These are phyloP conservation scores for Hyaloscypha bicolor DNA, from an alignment of 495 filamentous ascomycete genomes.

Conservation along the genomic window DNA sequence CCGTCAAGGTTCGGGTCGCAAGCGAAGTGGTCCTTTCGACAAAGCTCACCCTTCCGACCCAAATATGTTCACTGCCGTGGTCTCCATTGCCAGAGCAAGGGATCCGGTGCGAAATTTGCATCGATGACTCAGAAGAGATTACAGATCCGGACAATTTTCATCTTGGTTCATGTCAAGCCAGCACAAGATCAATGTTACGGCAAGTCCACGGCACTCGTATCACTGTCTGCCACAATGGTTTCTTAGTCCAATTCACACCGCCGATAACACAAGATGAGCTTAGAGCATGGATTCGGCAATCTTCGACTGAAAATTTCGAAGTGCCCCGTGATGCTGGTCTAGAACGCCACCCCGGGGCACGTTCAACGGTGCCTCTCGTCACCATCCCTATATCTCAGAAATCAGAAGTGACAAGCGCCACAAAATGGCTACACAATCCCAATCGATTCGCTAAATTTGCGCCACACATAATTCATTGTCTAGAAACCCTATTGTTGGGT, in stretches of 20 bases:
- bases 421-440: conserved; percentile 11
- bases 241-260: background rate
- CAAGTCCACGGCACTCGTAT: background rate
- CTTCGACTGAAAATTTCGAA: background rate
- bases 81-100: conserved; percentile 43
- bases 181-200: background rate
- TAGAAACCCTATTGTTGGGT: conserved; percentile 67
- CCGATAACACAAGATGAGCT: background rate
- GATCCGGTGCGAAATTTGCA: conserved; percentile 47
- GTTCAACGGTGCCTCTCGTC: too few relatives aligned
- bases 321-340: background rate
- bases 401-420: background rate
- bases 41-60: conserved; percentile 2
- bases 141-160: conserved; percentile 4
- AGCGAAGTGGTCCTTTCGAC: conserved; percentile 7
- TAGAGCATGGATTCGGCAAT: background rate
- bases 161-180: background rate
- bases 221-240: background rate
- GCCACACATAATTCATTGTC: conserved; percentile 68
- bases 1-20: conserved; percentile 30
- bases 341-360: too few relatives aligned
- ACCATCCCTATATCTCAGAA: background rate
- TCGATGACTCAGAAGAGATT: conserved; percentile 37
- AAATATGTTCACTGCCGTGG: background rate
- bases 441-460: conserved; percentile 66